Percentiles rank a stretch among this genome's conserved stretches.
These are phyloP conservation scores for Polysphondylium violaceum DNA, from an alignment of 78 protist species.

Conservation along the genomic window DNA sequence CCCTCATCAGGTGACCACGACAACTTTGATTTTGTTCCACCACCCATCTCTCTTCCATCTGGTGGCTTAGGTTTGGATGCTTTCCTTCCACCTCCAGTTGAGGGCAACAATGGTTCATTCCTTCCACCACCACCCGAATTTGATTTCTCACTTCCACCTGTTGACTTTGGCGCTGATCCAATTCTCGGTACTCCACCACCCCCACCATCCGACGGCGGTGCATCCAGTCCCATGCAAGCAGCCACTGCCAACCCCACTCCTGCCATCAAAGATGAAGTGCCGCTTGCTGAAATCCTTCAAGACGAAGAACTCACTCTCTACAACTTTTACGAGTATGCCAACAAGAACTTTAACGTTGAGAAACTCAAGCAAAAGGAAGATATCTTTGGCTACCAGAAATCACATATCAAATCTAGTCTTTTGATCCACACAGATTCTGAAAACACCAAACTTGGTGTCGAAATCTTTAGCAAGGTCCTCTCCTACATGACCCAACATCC, in stretches of 20 bases:
- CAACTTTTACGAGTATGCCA: conserved; percentile 75
- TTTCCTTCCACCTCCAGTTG: not conserved
- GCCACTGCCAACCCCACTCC: conserved; percentile 10
- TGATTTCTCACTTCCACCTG: not conserved
- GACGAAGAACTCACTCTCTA: conserved; percentile 72
- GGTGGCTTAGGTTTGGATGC: not conserved
- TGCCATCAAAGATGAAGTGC: not conserved
- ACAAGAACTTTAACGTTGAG: conserved; percentile 38
- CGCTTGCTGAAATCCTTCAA: conserved; percentile 36
- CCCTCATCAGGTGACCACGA: conserved; percentile 16
- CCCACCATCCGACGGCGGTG: conserved; percentile 25
- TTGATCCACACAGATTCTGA: conserved; percentile 32
- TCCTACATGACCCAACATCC: conserved; percentile 27
- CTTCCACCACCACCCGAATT: conserved; percentile 58
- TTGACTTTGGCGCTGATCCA: conserved; percentile 24
- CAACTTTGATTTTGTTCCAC: conserved; percentile 47
- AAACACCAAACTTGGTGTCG: conserved; percentile 33
- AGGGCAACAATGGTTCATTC: not conserved
- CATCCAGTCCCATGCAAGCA: not conserved
- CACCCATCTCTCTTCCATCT: conserved; percentile 73
- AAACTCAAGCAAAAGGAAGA: conserved; percentile 72
- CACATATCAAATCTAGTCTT: conserved; percentile 40
- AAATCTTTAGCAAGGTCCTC: conserved; percentile 30
- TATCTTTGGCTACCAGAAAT: conserved; percentile 54
- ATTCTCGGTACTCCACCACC: conserved; percentile 62